Conservation (phyloP, 2,329 filamentous ascomycete species). For the Emericellopsis atlantica region DNA sequence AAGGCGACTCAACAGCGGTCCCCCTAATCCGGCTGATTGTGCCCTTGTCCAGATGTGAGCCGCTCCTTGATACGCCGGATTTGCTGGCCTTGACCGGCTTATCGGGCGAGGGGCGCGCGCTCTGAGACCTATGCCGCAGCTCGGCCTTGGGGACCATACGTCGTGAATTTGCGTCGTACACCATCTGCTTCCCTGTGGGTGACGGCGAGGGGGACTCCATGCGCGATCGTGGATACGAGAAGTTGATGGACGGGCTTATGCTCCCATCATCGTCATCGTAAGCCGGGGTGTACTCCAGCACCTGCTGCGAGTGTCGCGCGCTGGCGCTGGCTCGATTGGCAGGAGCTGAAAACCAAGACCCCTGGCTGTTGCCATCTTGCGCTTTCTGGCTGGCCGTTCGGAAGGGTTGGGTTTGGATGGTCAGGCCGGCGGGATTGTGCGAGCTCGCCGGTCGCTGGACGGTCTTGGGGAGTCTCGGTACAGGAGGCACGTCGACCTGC, state of each 20-base stretch:
- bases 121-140: conserved; percentile 28
- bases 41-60: conserved; percentile 35
- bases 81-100: conserved; percentile 28
- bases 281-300: conserved; percentile 16
- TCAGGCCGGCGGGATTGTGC: conserved; percentile 24
- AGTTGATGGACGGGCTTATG: conserved; percentile 42
- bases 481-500: conserved; percentile 49
- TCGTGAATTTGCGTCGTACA: conserved; percentile 54
- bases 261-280: conserved; percentile 23
- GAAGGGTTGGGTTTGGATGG: conserved; percentile 34
- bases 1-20: conserved; percentile 24
- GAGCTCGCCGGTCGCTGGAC: conserved; percentile 8
- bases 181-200: conserved; percentile 26
- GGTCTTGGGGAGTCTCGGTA: conserved; percentile 57
- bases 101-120: conserved; percentile 23
- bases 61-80: conserved; percentile 21
- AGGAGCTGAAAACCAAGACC: conserved; percentile 37
- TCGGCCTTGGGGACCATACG: conserved; percentile 39
- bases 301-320: conserved; percentile 29
- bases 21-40: conserved; percentile 38
- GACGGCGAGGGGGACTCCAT: conserved; percentile 19
- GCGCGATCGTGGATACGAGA: conserved; percentile 40
- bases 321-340: conserved; percentile 27
- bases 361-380: conserved; percentile 19
- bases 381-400: conserved; percentile 40